Conservation (phyloP, 148 eudicot species). For the Limonium bicolor region DNA sequence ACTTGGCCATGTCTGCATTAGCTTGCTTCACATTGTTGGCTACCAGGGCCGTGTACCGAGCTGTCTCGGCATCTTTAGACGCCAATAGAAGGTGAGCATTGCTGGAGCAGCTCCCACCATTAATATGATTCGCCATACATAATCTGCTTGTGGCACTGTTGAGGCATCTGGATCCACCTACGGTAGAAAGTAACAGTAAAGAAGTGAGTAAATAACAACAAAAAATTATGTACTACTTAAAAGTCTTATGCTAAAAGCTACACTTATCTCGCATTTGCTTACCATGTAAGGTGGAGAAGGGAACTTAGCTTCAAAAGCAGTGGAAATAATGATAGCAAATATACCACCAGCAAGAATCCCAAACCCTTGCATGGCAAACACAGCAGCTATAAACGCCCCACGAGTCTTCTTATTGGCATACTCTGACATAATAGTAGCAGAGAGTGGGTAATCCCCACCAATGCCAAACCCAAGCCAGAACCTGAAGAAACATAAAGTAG, state of each 20-base stretch:
- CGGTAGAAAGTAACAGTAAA: no score
- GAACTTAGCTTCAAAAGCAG: slow-evolving; percentile 24
- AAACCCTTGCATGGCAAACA: slow-evolving; percentile 59
- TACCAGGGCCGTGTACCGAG: slow-evolving; percentile 45
- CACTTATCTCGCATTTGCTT: no score
- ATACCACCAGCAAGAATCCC: slow-evolving; percentile 49
- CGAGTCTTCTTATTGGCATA: slow-evolving; percentile 58
- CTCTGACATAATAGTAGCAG: slow-evolving; percentile 60
- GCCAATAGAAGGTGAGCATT: slow-evolving; percentile 30
- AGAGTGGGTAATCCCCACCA: slow-evolving; percentile 52
- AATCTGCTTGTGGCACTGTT: slow-evolving; percentile 32
- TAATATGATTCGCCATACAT: slow-evolving; percentile 39
- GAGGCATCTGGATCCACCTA: slow-evolving; percentile 13
- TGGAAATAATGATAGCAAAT: slow-evolving; percentile 26
- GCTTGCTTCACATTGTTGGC: slow-evolving; percentile 38
- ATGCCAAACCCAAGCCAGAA: slow-evolving; percentile 58
- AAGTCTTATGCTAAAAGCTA: no score
- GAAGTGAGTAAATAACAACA: no score
- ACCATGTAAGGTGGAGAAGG: slow-evolving; percentile 19
- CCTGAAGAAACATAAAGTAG: slow-evolving; percentile 43
- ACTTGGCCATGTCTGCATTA: slow-evolving; percentile 37
- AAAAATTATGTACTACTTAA: no score
- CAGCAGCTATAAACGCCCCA: slow-evolving; percentile 47
- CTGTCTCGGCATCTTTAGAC: slow-evolving; percentile 58
- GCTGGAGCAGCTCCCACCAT: slow-evolving; percentile 47